Evolutionary conservation across 148 eudicot species (phyloP), one percentile per base, ranked within the genome.

Genomic region (Rhododendron henanense): DNA sequence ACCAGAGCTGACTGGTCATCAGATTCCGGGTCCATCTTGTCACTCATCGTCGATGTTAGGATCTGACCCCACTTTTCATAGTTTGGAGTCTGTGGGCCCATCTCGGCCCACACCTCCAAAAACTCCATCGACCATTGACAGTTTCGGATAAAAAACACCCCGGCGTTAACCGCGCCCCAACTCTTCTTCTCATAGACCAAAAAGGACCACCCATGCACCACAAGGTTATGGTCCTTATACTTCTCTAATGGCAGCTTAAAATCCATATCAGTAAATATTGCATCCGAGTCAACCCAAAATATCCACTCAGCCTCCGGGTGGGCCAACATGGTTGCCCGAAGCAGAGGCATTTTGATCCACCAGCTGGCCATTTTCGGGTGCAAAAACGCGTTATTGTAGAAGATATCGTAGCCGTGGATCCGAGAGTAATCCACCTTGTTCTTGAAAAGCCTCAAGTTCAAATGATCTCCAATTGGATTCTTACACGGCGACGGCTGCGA

Each of bases 271-370:
- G 97, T 93, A 19, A 94, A 87, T 10, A 87, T 92, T 3, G 95
- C 95, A 83, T 94, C 94, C 21, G 97, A 91, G 88, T 94, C 97
- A 41, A 94, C 93, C 97, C 97, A 94, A 92, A 93, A 94, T 78
- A 94, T 88, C 95, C 97, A 94, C 88, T 94, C 97, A 4, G 91
- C 92, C 61, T 94, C 97, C 81, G 97, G 97, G 9, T 95, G 37
- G 37, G 37, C 37, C 37, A 35, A 2, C 37, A 94, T 94, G 10
- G 97, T 94, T n/a, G 97, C 94, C 93, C 37, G 88, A 10, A 94
- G 85, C 3, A 84, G 79, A 9, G 97, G 90, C 10, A 91, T 87
- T 85, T 94, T 94, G 63, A 95, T 93, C 97, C 97, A 94, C 75
- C 61, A 93, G 0, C 87, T 28, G 39, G 16, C 84, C 95, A 94